phyloP scores from a whole-genome alignment of 495 filamentous ascomycete species.

The Clavariopsis aquatica region DNA sequence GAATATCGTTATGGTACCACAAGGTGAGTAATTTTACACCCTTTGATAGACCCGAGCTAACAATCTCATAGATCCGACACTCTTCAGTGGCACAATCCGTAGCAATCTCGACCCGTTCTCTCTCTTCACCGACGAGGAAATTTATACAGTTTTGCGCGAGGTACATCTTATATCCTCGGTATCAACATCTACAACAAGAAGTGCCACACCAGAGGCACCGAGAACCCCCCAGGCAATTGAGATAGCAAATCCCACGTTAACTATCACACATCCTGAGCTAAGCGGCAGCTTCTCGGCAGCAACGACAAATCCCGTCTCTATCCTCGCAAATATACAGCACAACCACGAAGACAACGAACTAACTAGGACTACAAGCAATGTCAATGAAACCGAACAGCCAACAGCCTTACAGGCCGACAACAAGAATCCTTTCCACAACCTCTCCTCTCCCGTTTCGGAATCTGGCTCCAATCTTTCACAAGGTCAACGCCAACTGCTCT shows the following conservation, averaged over 20 bases:
- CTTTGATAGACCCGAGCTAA: neutral
- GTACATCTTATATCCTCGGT: constrained; percentile 81
- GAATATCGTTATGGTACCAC: constrained; percentile 95
- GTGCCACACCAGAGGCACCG: constrained; percentile 28
- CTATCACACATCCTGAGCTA: constrained; percentile 31
- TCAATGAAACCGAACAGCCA: constrained; percentile 34
- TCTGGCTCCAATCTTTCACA: constrained; percentile 96
- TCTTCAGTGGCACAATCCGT: constrained; percentile 94
- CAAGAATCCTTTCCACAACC: constrained; percentile 91
- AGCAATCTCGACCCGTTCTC: constrained; percentile 94
- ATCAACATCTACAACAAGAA: constrained; percentile 49
- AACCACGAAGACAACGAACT: constrained; percentile 25
- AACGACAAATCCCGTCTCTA: constrained; percentile 31
- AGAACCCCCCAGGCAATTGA: constrained; percentile 21
- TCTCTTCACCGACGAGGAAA: constrained; percentile 86
- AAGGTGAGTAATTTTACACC: constrained; percentile 48
- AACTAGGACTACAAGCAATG: constrained; percentile 48
- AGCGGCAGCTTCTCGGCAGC: constrained; percentile 16
- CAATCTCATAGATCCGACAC: constrained; percentile 68
- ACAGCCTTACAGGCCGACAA: constrained; percentile 55
- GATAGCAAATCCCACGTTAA: constrained; percentile 17
- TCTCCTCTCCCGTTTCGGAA: constrained; percentile 81
- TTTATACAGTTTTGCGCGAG: constrained; percentile 83
- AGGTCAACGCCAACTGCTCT: constrained; percentile 93
- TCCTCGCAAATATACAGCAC: constrained; percentile 23